Percentiles rank a stretch among this genome's conserved stretches.
Conservation (phyloP, 306 rosid genomes). For the Comarum palustre region DNA sequence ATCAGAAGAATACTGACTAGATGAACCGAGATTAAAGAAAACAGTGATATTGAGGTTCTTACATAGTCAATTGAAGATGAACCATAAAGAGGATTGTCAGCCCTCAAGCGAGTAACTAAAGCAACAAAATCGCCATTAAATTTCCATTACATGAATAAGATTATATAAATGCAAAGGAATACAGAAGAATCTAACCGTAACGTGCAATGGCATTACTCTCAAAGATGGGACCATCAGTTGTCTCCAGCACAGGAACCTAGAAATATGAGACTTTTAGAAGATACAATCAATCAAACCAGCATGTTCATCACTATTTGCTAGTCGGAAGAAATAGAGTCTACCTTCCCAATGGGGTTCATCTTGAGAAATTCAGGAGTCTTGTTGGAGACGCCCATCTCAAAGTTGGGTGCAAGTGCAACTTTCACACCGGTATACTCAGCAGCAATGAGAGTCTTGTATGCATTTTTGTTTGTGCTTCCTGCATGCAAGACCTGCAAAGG, state of each 20-base stretch:
- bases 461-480: conserved; percentile 46
- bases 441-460: conserved; percentile 54
- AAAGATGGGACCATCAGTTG: conserved; percentile 68
- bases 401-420: conserved; percentile 43
- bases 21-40: background rate
- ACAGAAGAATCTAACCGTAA: conserved; percentile 41
- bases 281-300: background rate
- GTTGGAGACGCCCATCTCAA: conserved; percentile 70
- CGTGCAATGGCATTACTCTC: conserved; percentile 91
- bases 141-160: background rate
- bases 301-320: background rate
- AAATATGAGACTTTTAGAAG: conserved; percentile 3
- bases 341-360: conserved; percentile 88
- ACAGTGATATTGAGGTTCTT: background rate
- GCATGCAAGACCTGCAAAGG: conserved; percentile 57
- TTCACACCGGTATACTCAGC: conserved; percentile 57
- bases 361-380: conserved; percentile 70
- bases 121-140: conserved; percentile 15
- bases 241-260: conserved; percentile 75
- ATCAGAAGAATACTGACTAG: background rate
- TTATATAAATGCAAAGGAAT: background rate
- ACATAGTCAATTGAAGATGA: conserved; percentile 60
- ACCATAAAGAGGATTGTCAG: conserved; percentile 48
- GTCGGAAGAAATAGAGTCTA: background rate
- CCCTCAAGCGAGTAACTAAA: conserved; percentile 63